phyloP scores from a whole-genome alignment of 305 asterid genomes.

The Ilex paraguariensis region DNA sequence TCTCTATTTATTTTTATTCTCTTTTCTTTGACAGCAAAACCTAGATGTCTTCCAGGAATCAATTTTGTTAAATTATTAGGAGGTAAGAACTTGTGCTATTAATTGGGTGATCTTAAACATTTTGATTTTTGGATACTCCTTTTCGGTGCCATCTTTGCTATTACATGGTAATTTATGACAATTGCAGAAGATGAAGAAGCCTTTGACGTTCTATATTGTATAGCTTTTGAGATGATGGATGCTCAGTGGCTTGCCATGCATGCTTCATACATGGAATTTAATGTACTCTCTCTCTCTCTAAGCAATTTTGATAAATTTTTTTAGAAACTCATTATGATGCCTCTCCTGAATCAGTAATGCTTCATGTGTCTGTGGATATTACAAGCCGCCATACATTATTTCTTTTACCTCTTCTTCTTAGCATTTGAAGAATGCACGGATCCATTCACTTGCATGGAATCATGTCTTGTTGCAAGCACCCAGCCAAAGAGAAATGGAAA shows the following conservation, averaged over 20 bases:
- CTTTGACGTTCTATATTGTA: constrained; percentile 72
- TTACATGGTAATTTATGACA: background rate
- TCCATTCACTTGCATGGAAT: too few relatives aligned
- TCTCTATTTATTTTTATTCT: background rate
- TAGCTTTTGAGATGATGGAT: constrained; percentile 89
- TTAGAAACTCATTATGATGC: too few relatives aligned
- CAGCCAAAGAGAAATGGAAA: too few relatives aligned
- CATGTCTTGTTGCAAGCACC: too few relatives aligned
- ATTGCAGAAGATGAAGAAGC: constrained; percentile 83
- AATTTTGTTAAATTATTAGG: constrained; percentile 69
- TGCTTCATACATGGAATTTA: constrained; percentile 98
- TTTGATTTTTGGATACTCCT: too few relatives aligned
- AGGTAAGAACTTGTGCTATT: constrained; percentile 35
- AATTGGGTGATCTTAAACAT: too few relatives aligned
- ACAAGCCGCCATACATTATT: too few relatives aligned
- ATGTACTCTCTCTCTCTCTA: constrained; percentile 35
- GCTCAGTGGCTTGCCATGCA: constrained; percentile 99
- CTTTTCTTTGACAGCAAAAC: constrained; percentile 52
- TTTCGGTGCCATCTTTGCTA: too few relatives aligned
- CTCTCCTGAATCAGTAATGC: too few relatives aligned
- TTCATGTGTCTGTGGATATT: background rate
- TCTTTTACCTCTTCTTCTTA: background rate
- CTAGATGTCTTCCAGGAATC: constrained; percentile 68
- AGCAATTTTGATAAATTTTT: background rate
- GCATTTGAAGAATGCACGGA: too few relatives aligned